Conservation (phyloP, 1,139 yeast genomes). For the Debaryomyces coudertii region DNA sequence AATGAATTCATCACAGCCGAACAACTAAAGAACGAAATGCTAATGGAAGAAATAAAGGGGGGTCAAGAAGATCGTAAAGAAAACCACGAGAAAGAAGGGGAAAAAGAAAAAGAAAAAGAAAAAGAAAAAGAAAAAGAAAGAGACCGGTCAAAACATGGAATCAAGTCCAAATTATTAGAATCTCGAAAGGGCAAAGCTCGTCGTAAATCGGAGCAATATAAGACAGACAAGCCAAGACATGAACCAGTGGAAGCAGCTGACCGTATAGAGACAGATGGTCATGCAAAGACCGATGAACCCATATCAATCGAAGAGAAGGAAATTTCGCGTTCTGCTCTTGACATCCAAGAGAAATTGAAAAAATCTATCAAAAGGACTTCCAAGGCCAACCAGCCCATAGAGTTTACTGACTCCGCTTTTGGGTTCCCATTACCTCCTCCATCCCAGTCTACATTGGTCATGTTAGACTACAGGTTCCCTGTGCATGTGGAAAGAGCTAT, state of each 20-base stretch:
- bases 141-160: slow-evolving; percentile 12
- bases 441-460: slow-evolving; percentile 70
- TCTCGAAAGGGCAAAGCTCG: slow-evolving; percentile 1
- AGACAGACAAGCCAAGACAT: slow-evolving; percentile 11
- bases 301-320: slow-evolving; percentile 5
- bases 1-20: background rate
- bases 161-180: slow-evolving; percentile 2
- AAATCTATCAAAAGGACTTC: slow-evolving; percentile 48
- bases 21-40: slow-evolving; percentile 2
- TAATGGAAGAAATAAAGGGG: slow-evolving; percentile 1
- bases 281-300: background rate
- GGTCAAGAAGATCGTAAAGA: slow-evolving; percentile 12
- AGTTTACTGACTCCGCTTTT: slow-evolving; percentile 79
- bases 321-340: slow-evolving; percentile 34
- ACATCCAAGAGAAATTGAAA: slow-evolving; percentile 50
- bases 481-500: slow-evolving; percentile 95
- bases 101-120: background rate
- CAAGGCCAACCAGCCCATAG: slow-evolving; percentile 67
- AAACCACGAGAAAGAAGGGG: slow-evolving; percentile 13
- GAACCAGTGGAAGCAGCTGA: background rate
- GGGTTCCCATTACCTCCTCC: slow-evolving; percentile 86
- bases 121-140: slow-evolving; percentile 14
- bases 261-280: background rate
- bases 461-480: slow-evolving; percentile 86
- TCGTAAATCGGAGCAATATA: slow-evolving; percentile 10